A percentile compares a stretch with the other conserved stretches of the same genome.
Conservation (phyloP, 306 rosid genomes). For the Crataegus laevigata region DNA sequence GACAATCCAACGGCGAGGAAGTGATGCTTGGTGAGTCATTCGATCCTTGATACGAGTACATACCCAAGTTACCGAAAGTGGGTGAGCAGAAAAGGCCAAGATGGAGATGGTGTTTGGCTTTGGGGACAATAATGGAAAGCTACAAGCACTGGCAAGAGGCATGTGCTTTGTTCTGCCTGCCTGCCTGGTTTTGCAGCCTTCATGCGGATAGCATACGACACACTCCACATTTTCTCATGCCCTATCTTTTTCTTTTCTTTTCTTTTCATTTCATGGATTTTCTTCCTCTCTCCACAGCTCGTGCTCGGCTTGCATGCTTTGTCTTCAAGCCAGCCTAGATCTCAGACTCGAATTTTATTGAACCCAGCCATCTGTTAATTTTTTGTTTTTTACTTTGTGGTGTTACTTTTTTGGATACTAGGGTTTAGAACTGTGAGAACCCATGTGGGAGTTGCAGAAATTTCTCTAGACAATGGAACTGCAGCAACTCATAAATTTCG, state of each 20-base stretch:
- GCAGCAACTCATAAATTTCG: neutral
- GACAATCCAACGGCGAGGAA: neutral
- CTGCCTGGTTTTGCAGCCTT: constrained; percentile 26
- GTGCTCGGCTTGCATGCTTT: constrained; percentile 9
- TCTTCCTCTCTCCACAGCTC: neutral
- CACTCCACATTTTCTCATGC: constrained; percentile 13
- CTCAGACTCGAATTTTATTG: constrained; percentile 16
- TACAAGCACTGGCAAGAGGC: constrained; percentile 11
- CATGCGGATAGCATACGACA: constrained; percentile 24
- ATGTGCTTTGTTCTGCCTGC: constrained; percentile 30
- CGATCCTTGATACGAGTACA: neutral
- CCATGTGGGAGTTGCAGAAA: constrained; percentile 12
- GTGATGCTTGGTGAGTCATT: neutral
- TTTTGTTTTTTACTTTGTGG: neutral
- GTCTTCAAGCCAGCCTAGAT: constrained; percentile 5
- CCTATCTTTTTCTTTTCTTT: neutral
- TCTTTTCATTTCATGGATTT: neutral
- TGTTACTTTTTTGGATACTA: neutral
- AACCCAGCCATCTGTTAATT: neutral
- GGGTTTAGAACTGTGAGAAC: neutral
- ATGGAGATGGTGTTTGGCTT: neutral
- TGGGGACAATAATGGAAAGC: constrained; percentile 6
- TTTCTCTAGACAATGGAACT: neutral
- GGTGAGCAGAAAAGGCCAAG: neutral
- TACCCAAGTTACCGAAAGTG: neutral